Conservation (phyloP, 441 rosid species). For the Eruca vesicaria region DNA sequence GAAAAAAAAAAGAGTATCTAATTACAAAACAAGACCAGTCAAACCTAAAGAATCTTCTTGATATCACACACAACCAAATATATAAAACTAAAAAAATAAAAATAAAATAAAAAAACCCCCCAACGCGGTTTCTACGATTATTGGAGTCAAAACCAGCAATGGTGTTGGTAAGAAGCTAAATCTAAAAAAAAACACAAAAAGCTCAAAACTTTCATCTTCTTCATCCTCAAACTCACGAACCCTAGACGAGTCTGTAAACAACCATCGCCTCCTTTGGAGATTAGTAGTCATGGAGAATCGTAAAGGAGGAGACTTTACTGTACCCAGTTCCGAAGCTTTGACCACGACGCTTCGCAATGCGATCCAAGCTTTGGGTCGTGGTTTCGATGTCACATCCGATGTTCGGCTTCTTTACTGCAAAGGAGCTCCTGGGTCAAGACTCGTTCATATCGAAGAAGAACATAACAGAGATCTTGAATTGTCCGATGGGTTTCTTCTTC, state of each 20-base stretch:
- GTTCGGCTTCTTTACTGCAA: conserved; percentile 93
- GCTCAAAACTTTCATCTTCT: conserved; percentile 9
- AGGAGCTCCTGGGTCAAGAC: conserved; percentile 92
- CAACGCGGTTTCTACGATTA: conserved; percentile 39
- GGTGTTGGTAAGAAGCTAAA: conserved; percentile 30
- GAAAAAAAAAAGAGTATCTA: conserved; percentile 36
- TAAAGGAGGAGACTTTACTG: conserved; percentile 40
- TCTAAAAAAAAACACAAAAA: neutral
- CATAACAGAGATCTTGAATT: conserved; percentile 58
- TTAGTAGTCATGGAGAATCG: conserved; percentile 36
- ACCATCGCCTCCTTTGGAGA: conserved; percentile 5
- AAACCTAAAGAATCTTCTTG: conserved; percentile 35
- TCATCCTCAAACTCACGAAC: conserved; percentile 14
- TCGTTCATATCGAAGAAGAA: conserved; percentile 70
- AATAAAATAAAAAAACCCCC: neutral
- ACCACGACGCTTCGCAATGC: conserved; percentile 73
- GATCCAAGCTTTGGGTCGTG: conserved; percentile 95
- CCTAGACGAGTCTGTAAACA: conserved; percentile 9
- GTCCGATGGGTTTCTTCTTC: conserved; percentile 52
- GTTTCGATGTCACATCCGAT: conserved; percentile 96
- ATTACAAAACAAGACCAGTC: conserved; percentile 38
- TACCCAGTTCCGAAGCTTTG: conserved; percentile 60
- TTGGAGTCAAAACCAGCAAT: conserved; percentile 39
- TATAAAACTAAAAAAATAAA: neutral
- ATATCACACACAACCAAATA: conserved; percentile 20